phyloP scores from a whole-genome alignment of 768 basidiomycete species.

The Piloderma croceum region DNA sequence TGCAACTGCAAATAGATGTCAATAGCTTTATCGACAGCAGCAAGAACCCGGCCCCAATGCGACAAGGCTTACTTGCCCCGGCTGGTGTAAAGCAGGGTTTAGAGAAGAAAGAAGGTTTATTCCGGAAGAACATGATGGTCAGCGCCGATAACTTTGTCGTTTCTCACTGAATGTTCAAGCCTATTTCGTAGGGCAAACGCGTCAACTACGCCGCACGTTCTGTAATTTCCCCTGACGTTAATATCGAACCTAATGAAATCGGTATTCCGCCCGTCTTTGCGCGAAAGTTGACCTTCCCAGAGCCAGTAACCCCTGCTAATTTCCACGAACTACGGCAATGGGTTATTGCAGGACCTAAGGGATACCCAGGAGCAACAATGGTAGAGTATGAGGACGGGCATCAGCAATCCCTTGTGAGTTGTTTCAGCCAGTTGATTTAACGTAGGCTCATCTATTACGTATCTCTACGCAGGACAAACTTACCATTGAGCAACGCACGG shows the following conservation, averaged over 20 bases:
- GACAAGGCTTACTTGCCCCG: slow-evolving; percentile 86
- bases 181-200: slow-evolving; percentile 77
- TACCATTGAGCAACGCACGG: slow-evolving; percentile 83
- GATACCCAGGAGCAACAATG: slow-evolving; percentile 89
- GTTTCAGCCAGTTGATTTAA: too few species aligned
- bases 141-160: slow-evolving; percentile 18
- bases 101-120: slow-evolving; percentile 98
- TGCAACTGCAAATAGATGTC: slow-evolving; percentile 90
- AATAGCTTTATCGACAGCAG: slow-evolving; percentile 96
- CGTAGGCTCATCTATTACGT: slow-evolving; percentile 5
- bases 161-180: slow-evolving; percentile 1
- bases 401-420: slow-evolving; percentile 70
- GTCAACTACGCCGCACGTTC: slow-evolving; percentile 99
- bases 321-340: slow-evolving; percentile 81
- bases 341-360: slow-evolving; percentile 85
- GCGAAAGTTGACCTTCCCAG: slow-evolving; percentile 92
- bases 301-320: slow-evolving; percentile 91
- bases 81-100: slow-evolving; percentile 92
- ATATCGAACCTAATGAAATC: slow-evolving; percentile 98
- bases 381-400: slow-evolving; percentile 95
- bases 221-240: slow-evolving; percentile 99
- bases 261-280: slow-evolving; percentile 98
- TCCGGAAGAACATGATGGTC: slow-evolving; percentile 99
- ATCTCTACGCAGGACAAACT: slow-evolving; percentile 62
- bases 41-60: slow-evolving; percentile 84